A percentile compares a stretch with the other conserved stretches of the same genome.
Evolutionary conservation across 805 yeast species (phyloP).

Genomic region (Kluyveromyces starmeri): DNA sequence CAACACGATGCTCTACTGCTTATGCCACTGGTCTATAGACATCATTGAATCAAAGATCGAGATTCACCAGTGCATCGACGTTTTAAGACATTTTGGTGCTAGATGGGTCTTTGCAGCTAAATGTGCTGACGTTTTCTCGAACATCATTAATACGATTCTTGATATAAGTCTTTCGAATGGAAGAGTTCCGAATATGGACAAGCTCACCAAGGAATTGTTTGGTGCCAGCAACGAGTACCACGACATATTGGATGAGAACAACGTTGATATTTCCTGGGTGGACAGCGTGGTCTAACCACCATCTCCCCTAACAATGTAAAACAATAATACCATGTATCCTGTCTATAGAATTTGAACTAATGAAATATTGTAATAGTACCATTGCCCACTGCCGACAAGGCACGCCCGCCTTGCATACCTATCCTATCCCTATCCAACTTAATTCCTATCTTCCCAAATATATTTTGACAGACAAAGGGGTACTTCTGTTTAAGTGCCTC

Average conservation of each 20-base stretch:
- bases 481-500: conserved; percentile 61
- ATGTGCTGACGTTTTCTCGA: conserved; percentile 37
- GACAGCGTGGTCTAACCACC: conserved; percentile 23
- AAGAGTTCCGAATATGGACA: conserved; percentile 33
- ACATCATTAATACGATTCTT: conserved; percentile 36
- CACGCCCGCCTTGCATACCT: no score
- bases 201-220: conserved; percentile 33
- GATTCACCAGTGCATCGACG: conserved; percentile 38
- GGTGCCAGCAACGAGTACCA: conserved; percentile 39
- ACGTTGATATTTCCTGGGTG: conserved; percentile 38
- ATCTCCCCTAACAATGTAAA: no score
- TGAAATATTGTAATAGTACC: no score
- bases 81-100: conserved; percentile 37
- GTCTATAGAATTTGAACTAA: no score
- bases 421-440: no score
- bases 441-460: no score
- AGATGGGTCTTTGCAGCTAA: conserved; percentile 40
- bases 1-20: conserved; percentile 38
- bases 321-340: no score
- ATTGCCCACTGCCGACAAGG: no score
- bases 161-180: conserved; percentile 35
- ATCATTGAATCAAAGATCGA: conserved; percentile 38
- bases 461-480: no score
- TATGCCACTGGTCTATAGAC: conserved; percentile 40
- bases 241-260: conserved; percentile 38